phyloP scores from a whole-genome alignment of 495 filamentous ascomycete genomes.

The Cudoniella acicularis region DNA sequence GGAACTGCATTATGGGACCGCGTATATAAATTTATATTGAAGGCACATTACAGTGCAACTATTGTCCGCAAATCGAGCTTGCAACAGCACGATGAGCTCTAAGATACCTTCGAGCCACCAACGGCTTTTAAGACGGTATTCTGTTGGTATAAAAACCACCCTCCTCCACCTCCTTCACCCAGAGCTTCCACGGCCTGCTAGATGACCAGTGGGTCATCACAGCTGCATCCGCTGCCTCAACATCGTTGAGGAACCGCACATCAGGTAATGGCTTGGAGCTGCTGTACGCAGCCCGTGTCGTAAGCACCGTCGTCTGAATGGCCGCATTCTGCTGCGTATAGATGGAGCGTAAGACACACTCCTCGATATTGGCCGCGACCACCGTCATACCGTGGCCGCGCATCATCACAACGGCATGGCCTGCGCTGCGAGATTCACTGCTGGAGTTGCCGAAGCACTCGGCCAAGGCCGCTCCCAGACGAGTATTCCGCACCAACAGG shows the following conservation, averaged over 20 bases:
- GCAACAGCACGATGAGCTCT: background rate
- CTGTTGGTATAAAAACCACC: constrained; percentile 25
- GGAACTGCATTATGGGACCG: background rate
- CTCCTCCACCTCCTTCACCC: constrained; percentile 37
- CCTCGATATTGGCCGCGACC: constrained; percentile 32
- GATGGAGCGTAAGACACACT: constrained; percentile 37
- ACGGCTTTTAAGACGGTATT: background rate
- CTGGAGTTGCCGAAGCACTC: constrained; percentile 8
- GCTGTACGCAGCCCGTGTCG: constrained; percentile 7
- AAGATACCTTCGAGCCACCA: background rate
- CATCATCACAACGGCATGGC: constrained; percentile 41
- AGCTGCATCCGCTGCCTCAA: constrained; percentile 20
- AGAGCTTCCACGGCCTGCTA: constrained; percentile 36
- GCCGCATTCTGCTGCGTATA: constrained; percentile 43
- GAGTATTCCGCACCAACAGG: constrained; percentile 36
- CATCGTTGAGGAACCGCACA: constrained; percentile 16
- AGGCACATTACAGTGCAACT: background rate
- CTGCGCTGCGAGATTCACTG: constrained; percentile 6
- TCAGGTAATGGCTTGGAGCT: background rate
- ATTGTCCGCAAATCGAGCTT: background rate
- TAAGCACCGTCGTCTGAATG: constrained; percentile 33
- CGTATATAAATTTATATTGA: background rate
- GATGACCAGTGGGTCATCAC: constrained; percentile 24
- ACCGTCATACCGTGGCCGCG: constrained; percentile 44
- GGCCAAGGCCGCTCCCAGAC: constrained; percentile 31